A percentile compares a stretch with the other conserved stretches of the same genome.
Evolutionary conservation across 2,329 filamentous ascomycete genomes (phyloP).

Genomic region (Aspergillus sp.): DNA sequence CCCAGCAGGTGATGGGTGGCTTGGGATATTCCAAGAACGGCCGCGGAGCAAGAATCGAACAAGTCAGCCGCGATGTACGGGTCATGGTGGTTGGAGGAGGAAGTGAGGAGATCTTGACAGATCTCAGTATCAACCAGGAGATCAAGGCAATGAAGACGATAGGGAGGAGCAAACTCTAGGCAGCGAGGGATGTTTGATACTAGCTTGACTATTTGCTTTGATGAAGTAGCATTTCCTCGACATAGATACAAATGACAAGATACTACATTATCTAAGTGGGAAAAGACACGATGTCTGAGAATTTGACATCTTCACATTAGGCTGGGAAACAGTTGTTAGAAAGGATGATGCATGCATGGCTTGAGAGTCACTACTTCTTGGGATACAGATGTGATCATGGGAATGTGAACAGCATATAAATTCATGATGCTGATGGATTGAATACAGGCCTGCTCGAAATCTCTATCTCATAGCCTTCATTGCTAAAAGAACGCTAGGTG

Average conservation of each 20-base stretch:
- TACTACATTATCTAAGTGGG: neutral
- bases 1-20: conserved; percentile 55
- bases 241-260: neutral
- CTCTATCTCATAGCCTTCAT: too few species aligned
- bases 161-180: neutral
- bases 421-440: too few species aligned
- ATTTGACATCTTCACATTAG: too few species aligned
- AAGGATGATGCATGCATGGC: too few species aligned
- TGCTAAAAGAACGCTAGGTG: too few species aligned
- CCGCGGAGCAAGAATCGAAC: conserved; percentile 50
- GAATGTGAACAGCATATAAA: too few species aligned
- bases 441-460: too few species aligned
- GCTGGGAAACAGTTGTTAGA: too few species aligned
- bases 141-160: conserved; percentile 14
- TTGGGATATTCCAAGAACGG: conserved; percentile 51
- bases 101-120: conserved; percentile 55
- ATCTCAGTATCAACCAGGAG: conserved; percentile 53
- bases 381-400: too few species aligned
- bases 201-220: neutral
- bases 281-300: too few species aligned
- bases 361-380: too few species aligned
- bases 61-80: conserved; percentile 53
- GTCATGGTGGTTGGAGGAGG: conserved; percentile 55
- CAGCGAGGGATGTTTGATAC: neutral
- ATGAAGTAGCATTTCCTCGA: neutral